These are phyloP conservation scores for Myxozyma udenii DNA, from an alignment of 805 yeast species.

Conservation along the genomic window DNA sequence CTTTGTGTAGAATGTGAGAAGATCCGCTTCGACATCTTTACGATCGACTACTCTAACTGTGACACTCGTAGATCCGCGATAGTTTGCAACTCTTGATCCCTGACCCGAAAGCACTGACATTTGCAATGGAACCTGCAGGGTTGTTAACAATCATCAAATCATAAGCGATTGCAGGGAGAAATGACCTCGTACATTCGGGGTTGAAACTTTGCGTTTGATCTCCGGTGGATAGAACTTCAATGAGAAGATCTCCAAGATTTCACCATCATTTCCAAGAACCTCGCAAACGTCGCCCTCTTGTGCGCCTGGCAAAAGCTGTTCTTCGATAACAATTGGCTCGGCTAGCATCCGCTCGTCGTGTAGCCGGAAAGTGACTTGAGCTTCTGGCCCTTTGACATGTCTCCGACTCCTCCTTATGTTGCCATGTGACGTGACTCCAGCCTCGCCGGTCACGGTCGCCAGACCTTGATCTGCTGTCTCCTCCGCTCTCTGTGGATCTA, in stretches of 20 bases:
- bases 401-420: background rate
- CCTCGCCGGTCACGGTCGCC: too few relatives aligned
- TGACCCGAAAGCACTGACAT: constrained; percentile 24
- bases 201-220: constrained; percentile 15
- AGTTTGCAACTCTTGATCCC: constrained; percentile 16
- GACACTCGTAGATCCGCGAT: constrained; percentile 20
- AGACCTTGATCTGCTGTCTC: too few relatives aligned
- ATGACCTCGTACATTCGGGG: constrained; percentile 16
- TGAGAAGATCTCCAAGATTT: constrained; percentile 17
- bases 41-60: constrained; percentile 16
- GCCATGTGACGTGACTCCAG: too few relatives aligned
- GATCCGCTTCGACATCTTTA: constrained; percentile 51
- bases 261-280: constrained; percentile 28
- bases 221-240: constrained; percentile 16
- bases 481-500: too few relatives aligned
- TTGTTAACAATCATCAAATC: background rate
- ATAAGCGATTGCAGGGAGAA: background rate
- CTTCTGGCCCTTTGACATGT: background rate
- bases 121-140: constrained; percentile 10
- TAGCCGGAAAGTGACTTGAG: constrained; percentile 34
- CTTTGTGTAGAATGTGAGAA: constrained; percentile 74
- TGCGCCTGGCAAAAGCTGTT: constrained; percentile 54
- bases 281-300: constrained; percentile 67
- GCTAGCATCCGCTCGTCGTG: constrained; percentile 61
- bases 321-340: constrained; percentile 58